A percentile compares a stretch with the other conserved stretches of the same genome.
phyloP scores from a whole-genome alignment of 176 grass and related monocot genomes.

The Oryza glumipatula region DNA sequence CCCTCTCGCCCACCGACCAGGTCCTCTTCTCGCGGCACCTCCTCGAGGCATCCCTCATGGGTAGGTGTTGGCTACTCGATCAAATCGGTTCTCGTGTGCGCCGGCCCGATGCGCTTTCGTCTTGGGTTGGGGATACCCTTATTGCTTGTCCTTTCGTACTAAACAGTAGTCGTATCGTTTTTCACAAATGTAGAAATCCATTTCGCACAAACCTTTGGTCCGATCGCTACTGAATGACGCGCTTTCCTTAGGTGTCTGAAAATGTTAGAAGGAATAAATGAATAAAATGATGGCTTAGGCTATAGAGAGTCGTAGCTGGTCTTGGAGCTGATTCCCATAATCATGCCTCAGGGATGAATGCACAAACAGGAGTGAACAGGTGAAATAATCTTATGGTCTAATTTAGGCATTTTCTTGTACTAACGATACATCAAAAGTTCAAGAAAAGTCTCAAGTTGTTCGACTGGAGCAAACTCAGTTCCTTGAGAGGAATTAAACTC shows the following conservation, averaged over 20 bases:
- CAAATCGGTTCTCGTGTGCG: no score
- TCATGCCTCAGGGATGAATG: background rate
- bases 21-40: slow-evolving; percentile 84
- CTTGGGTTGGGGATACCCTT: background rate
- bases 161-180: background rate
- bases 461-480: background rate
- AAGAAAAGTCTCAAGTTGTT: background rate
- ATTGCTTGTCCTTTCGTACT: background rate
- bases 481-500: background rate
- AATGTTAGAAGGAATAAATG: background rate
- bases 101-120: background rate
- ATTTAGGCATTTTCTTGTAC: background rate
- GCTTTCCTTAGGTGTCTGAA: background rate
- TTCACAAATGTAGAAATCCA: background rate
- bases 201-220: background rate
- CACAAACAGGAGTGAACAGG: background rate
- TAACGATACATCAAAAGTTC: background rate
- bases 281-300: background rate
- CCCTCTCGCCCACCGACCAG: slow-evolving; percentile 85
- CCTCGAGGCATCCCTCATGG: slow-evolving; percentile 85
- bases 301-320: background rate
- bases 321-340: background rate
- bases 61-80: slow-evolving; percentile 46
- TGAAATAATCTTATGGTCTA: background rate
- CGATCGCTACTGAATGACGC: background rate